Evolutionary conservation across 2,329 filamentous ascomycete species (phyloP), one percentile per base, ranked within the genome.

Genomic region (Fusarium sp.): DNA sequence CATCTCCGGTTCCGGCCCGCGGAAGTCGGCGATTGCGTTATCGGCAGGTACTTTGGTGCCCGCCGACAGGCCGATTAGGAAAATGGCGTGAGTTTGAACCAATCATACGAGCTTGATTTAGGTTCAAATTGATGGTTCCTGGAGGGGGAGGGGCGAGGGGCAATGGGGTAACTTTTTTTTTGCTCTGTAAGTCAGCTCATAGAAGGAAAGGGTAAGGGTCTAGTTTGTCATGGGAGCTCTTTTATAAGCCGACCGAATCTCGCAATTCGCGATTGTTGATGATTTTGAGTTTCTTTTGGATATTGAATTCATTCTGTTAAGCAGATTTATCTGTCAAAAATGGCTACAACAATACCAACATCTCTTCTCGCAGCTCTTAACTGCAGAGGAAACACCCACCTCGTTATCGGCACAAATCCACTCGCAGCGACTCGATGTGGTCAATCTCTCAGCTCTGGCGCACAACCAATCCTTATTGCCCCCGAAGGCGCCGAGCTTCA

Each of bases 361-460:
- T 85, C 90, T 5, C 84, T 97, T 52, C 88, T 97, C 47, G 91
- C 92, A 45, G 90, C 92, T 49, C 85, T 91, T 70, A 89, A 94
- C 77, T 91, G 89, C 75, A 85, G 85, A 51, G 86, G 83, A 47
- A 91, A 93, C 76, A 80, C 94, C 40, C 96, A 99, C 78, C 85
- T 99, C 60, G 88, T 99, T 74, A 80, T 98, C 67, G 96, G 96
- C 62, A 90, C 91, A 34, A 96, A 94, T 75, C 90, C 95, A 15
- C 87, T 99, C 40, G 95, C 96, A n/a, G 91, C 92, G 53, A 88
- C 94, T 33, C 89, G 96, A 73, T 97, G 93, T 81, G 83, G 87
- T 14, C 92, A 93, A 76, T 94, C 93, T 5, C 81, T 98, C 51
- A 88, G 91, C 74, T 92, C 93, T 17, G 95, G 95, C 73, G 96